Percentiles rank a stretch among this genome's conserved stretches.
Evolutionary conservation across 2,329 filamentous ascomycete genomes (phyloP).

Genomic region (Penicillium sp.): DNA sequence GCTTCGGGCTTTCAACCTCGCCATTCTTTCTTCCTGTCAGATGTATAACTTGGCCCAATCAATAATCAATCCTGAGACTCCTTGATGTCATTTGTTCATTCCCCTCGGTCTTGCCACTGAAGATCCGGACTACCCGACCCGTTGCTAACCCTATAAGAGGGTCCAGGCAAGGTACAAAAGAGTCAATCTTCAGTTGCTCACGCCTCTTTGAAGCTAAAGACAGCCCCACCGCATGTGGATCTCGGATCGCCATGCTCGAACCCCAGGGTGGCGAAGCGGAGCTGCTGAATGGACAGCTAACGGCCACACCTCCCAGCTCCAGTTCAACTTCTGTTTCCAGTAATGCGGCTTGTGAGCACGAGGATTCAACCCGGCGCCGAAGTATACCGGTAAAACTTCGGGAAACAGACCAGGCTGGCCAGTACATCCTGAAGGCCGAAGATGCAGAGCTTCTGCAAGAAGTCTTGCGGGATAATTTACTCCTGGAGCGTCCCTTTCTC

Average conservation of each 20-base stretch:
- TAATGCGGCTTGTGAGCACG: neutral
- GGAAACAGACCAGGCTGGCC: slow-evolving; percentile 52
- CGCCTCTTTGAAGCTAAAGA: slow-evolving; percentile 1
- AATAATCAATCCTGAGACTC: neutral
- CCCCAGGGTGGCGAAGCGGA: neutral
- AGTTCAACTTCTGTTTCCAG: neutral
- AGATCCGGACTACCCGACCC: slow-evolving; percentile 14
- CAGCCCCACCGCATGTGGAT: slow-evolving; percentile 1
- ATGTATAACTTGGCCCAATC: neutral
- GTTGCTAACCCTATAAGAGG: neutral
- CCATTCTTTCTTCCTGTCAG: neutral
- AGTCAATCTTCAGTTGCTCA: neutral
- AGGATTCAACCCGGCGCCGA: neutral
- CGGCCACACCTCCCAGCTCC: neutral
- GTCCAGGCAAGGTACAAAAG: neutral
- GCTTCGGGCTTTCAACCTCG: neutral
- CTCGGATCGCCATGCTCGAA: slow-evolving; percentile 8
- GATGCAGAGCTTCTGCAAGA: slow-evolving; percentile 56
- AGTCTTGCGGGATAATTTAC: slow-evolving; percentile 52
- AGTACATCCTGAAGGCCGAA: slow-evolving; percentile 57
- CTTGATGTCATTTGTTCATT: slow-evolving; percentile 17
- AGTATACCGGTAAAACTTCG: slow-evolving; percentile 55
- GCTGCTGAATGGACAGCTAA: slow-evolving; percentile 2
- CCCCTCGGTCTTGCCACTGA: slow-evolving; percentile 12
- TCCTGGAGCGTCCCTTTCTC: slow-evolving; percentile 45